phyloP scores from a whole-genome alignment of 176 grass and related monocot genomes.

The Pontederia crassipes region DNA sequence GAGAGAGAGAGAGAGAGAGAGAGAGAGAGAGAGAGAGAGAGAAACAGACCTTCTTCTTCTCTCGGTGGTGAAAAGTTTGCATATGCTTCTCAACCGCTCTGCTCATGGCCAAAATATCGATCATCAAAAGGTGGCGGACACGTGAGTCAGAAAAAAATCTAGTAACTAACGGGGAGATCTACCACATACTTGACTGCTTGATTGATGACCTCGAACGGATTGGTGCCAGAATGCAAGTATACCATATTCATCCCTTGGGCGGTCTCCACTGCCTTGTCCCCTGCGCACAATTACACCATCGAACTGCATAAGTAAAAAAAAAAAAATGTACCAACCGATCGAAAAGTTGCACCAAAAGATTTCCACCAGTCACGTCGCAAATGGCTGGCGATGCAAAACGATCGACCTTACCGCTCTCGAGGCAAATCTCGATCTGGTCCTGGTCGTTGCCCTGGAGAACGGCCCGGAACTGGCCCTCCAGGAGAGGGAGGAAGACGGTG shows the following conservation, averaged over 20 bases:
- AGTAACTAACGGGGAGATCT: too few species aligned
- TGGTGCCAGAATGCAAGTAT: conserved; percentile 60
- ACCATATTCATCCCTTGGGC: conserved; percentile 29
- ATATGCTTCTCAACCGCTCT: conserved; percentile 66
- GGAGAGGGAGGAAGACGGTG: conserved; percentile 64
- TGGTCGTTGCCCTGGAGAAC: conserved; percentile 56
- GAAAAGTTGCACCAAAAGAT: too few species aligned
- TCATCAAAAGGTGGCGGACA: neutral
- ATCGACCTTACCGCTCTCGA: conserved; percentile 72
- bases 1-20: too few species aligned
- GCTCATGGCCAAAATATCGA: neutral
- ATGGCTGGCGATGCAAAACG: too few species aligned
- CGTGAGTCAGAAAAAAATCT: neutral
- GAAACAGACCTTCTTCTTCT: conserved; percentile 39
- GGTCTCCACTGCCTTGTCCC: conserved; percentile 59
- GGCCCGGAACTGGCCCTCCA: conserved; percentile 69
- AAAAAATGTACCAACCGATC: too few species aligned
- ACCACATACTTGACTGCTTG: conserved; percentile 55
- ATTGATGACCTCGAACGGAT: conserved; percentile 53
- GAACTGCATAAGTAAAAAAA: too few species aligned
- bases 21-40: too few species aligned
- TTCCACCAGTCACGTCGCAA: too few species aligned
- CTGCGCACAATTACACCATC: too few species aligned
- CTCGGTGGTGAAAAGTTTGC: conserved; percentile 60
- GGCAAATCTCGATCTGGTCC: conserved; percentile 56